Percentiles rank a stretch among this genome's conserved stretches.
phyloP scores from a whole-genome alignment of 1,139 yeast genomes.

The Pichia sp. region DNA sequence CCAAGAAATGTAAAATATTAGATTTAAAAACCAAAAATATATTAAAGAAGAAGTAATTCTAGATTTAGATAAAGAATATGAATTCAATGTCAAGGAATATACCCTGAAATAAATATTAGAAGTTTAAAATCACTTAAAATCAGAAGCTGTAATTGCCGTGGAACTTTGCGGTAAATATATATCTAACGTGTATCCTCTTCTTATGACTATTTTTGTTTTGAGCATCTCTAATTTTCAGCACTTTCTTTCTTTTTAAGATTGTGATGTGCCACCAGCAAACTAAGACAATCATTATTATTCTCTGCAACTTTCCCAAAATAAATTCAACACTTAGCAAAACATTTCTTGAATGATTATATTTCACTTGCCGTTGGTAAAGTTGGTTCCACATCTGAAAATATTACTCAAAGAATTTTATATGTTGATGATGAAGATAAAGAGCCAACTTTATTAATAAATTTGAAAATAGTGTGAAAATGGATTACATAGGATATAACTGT shows the following conservation, averaged over 20 bases:
- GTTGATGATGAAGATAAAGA: slow-evolving; percentile 96
- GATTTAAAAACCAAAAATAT: background rate
- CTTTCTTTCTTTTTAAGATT: slow-evolving; percentile 53
- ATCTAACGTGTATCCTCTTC: too few species aligned
- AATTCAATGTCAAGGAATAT: too few species aligned
- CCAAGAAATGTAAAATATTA: background rate
- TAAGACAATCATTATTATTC: slow-evolving; percentile 95
- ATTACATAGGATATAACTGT: too few species aligned
- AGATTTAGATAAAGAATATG: background rate
- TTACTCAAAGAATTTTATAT: slow-evolving; percentile 86
- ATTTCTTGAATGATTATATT: slow-evolving; percentile 90
- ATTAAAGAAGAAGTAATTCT: background rate
- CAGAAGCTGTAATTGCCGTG: too few species aligned
- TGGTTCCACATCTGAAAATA: slow-evolving; percentile 96
- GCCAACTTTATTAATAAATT: slow-evolving; percentile 56
- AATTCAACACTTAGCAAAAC: slow-evolving; percentile 94
- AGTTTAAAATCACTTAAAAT: too few species aligned
- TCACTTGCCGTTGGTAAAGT: slow-evolving; percentile 97
- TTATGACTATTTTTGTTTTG: too few species aligned
- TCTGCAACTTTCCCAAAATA: slow-evolving; percentile 98
- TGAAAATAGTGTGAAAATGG: too few species aligned
- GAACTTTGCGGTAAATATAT: too few species aligned
- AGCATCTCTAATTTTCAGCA: too few species aligned
- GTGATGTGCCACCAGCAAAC: slow-evolving; percentile 90
- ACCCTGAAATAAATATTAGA: too few species aligned